Base-by-base conservation (phyloP, 305 asterid species). In the Fraxinus dipetala region DNA sequence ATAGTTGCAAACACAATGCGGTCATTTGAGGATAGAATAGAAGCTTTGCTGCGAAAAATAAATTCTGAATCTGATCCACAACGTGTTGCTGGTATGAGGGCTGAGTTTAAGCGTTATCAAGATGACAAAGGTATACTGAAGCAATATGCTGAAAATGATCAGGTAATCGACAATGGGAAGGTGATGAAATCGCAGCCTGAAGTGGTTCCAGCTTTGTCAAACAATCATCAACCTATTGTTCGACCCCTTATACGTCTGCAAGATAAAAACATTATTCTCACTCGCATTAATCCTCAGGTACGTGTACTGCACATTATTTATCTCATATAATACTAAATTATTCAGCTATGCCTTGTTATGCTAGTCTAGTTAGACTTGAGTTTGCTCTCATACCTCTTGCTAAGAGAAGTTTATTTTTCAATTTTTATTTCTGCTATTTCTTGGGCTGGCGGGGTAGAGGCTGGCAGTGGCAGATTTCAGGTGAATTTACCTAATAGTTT, bases 1-100 rank as follows among this genome's bases (percentile, higher is more conserved):
- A 85, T 94, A 77, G 99, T 95, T 36, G 98, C 99, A 77, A 94
- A 95, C 84, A 95, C 99, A 72, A 87, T 94, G 94, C 93, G 98
- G 11, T 95, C 99, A 9, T 95, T 95, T 86, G 99, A 95, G 89
- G 99, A 95, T 78, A 93, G 89, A 75, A 95, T 95, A 82, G 98
- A 92, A 78, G 92, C 93, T 63, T 81, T 95, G 89, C 97, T 90
- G 88, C 89, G 95, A 78, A 95, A 92, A 87, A 78, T 94, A 72
- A 91, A 83, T 84, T 85, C 88, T 0, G 99, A 93, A 85, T 31
- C 90, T 85, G 99, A 94, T 86, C 97, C 93, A 75, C 98, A 89
- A 43, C 99, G 98, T 84, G 86, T 81, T 61, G 84, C 97, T 31
- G 92, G 95, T 83, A 92, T 95, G 89, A 78, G 87, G 78, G 92